Evolutionary conservation across 352 stramenopile species (phyloP), one percentile per base, ranked within the genome.

Genomic region (Plasmopara muralis): DNA sequence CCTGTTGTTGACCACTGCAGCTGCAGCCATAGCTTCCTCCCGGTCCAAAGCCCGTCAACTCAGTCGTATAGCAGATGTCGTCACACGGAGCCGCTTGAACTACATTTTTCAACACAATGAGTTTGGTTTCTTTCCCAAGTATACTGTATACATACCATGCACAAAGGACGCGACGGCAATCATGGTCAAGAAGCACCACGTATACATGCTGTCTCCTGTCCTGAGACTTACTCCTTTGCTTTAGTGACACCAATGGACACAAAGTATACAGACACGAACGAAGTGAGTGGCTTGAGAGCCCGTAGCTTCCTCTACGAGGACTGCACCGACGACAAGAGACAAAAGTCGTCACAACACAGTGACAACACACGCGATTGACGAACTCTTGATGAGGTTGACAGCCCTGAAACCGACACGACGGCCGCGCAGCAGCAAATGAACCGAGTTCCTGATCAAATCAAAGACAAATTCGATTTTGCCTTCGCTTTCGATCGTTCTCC

Each of bases 41-140:
- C 0, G 67, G 44, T 6, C 46, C 48, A 38, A 83, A 83, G 16
- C 72, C 72, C 29, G 62, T 69, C 14, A 77, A n/a, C 9, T 57
- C 51, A 2, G 57, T 71, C 20, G 59, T 69, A 28, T 65, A 69
- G 54, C 72, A 83, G 35, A 83, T 68, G 5, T 48, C 5, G 0
- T 52, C 43, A 44, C 72, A 83, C 4, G 50, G 48, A 20, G 50
- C 62, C 0, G 61, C 62, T 2, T 66, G 44, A 39, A 69, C 62
- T 70, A 28, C 35, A 45, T 43, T 38, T 47, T 38, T 1, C 13
- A 38, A 38, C 4, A 14, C 14, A n/a, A n/a, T 15, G 20, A 3
- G 43, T 31, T 12, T 20, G 25, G 9, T 47, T 42, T 4, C 2
- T 13, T 6, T 4, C 30, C 9, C 10, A 35, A 35, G 15, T 34